Base-by-base conservation (phyloP, 495 filamentous ascomycete species). In the Cenococcum geophilum region DNA sequence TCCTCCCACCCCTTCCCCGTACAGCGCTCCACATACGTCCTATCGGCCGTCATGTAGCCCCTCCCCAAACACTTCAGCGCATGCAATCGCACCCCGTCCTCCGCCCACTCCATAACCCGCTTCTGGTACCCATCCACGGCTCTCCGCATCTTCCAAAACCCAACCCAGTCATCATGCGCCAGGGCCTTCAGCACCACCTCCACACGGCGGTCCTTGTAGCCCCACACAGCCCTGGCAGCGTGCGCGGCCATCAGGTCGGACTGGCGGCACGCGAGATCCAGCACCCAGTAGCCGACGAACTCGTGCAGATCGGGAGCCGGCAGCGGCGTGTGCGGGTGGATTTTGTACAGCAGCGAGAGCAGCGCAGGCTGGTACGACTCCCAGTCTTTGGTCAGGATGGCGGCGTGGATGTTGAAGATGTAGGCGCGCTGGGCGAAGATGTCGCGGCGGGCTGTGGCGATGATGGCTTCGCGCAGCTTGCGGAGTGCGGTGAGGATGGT, bases 311-410 rank as follows among this genome's bases (percentile, higher is more conserved):
- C 90, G 14, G 82, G 73, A 11, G 76, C 74, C 0, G 85, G 80
- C 20, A 97, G 80, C 32, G 82, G 83, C 52, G 82, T 77, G 0
- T 75, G 66, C 4, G 79, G 75, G 71, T 95, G 89, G 56, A 97
- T 82, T 2, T 75, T 75, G 40, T 82, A 79, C 5, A 98, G 79
- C 0, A 96, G 82, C 68, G 93, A 82, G 20, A 87, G 80, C 32
- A 97, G 77, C 23, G 93, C 89, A 0, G 93, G 91, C 65, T 89
- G 85, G 75, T 98, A 98, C 8, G 91, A 91, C 55, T 95, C 91
- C 63, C 82, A 83, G 61, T 92, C 85, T 57, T 83, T 83, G 58
- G 86, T 80, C 21, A 92, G 81, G 48, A 98, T 89, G 4, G 89
- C 83, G 18, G 90, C 76, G 52, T 90, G 87, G 65, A 92, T 87